Evolutionary conservation across 192 early-diverging fungal genomes (phyloP).

Genomic region (Oehlia diaphana): DNA sequence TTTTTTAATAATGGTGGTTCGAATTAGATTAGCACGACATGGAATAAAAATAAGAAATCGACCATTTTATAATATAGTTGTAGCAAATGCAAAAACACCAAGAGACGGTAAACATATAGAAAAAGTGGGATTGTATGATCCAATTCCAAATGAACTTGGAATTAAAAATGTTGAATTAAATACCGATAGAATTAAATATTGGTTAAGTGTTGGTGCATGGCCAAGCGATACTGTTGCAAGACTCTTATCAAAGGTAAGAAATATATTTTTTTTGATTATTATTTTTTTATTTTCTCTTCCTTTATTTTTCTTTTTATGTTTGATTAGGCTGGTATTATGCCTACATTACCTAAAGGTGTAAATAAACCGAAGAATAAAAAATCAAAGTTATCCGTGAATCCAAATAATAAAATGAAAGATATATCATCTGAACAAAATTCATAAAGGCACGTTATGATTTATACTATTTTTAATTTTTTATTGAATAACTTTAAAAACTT

Average conservation of each 20-base stretch:
- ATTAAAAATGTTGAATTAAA: constrained; percentile 86
- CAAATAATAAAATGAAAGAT: neutral
- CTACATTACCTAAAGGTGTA: neutral
- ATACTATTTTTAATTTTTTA: neutral
- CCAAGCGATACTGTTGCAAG: constrained; percentile 88
- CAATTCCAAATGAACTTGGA: constrained; percentile 72
- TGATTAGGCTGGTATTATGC: neutral
- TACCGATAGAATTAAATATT: constrained; percentile 91
- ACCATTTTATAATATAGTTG: constrained; percentile 95
- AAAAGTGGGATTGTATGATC: constrained; percentile 88
- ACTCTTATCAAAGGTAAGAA: constrained; percentile 76
- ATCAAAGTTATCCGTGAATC: neutral
- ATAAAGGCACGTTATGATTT: neutral
- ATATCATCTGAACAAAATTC: neutral
- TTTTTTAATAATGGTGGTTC: constrained; percentile 60
- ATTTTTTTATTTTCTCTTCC: neutral
- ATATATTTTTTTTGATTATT: neutral
- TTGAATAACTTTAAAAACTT: constrained; percentile 22
- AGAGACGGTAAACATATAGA: constrained; percentile 91
- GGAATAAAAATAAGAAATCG: constrained; percentile 81
- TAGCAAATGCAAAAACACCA: constrained; percentile 74
- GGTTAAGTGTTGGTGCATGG: constrained; percentile 96
- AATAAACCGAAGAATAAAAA: neutral
- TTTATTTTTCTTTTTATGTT: neutral
- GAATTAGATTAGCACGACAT: constrained; percentile 88